phyloP scores from a whole-genome alignment of 371 early-diverging fungal species.

The Mucor piriformis region DNA sequence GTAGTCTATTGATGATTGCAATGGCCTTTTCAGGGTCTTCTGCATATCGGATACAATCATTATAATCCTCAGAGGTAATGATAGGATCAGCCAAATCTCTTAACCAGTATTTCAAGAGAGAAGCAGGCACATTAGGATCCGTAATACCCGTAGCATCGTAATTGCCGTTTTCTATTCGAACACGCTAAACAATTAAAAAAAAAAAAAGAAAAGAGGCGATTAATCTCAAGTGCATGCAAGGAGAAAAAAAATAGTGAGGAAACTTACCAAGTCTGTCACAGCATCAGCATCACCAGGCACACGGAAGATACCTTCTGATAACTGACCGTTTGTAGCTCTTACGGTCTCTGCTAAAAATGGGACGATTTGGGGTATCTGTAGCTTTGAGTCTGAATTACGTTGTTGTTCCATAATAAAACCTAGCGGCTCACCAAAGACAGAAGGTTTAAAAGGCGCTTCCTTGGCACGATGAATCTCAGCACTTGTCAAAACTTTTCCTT shows the following conservation, averaged over 20 bases:
- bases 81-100: constrained; percentile 92
- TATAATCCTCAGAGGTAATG: constrained; percentile 83
- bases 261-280: constrained; percentile 76
- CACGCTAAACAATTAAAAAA: constrained; percentile 38
- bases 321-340: constrained; percentile 72
- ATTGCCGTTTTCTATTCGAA: constrained; percentile 83
- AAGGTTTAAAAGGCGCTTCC: constrained; percentile 85
- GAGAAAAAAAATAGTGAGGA: not conserved
- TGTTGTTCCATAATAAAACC: constrained; percentile 79
- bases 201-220: not conserved
- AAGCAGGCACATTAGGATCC: constrained; percentile 93
- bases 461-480: constrained; percentile 83
- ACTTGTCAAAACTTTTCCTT: constrained; percentile 74
- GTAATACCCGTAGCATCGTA: constrained; percentile 70
- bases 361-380: constrained; percentile 78
- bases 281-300: constrained; percentile 94
- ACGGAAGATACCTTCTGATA: constrained; percentile 95
- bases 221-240: not conserved
- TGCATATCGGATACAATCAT: constrained; percentile 63
- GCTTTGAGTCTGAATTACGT: constrained; percentile 36
- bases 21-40: constrained; percentile 61
- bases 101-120: constrained; percentile 91
- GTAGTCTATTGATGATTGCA: constrained; percentile 67
- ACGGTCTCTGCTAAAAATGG: constrained; percentile 84
- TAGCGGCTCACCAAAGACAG: constrained; percentile 92